phyloP scores from a whole-genome alignment of 768 basidiomycete species.

The Suillus brevipes region DNA sequence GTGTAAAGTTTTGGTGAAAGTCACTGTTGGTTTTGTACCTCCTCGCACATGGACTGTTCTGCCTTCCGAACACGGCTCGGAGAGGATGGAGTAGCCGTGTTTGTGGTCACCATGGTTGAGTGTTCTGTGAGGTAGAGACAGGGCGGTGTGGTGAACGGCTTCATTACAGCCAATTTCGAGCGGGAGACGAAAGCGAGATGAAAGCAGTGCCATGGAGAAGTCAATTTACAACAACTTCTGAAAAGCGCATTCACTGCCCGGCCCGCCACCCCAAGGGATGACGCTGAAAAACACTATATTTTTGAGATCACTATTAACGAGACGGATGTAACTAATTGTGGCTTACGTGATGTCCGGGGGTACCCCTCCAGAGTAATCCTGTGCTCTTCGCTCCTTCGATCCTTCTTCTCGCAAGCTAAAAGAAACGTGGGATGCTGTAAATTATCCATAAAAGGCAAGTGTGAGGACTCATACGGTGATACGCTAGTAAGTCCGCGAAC shows the following conservation, averaged over 20 bases:
- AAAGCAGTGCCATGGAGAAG: conserved; percentile 31
- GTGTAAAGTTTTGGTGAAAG: conserved; percentile 16
- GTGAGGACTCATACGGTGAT: background rate
- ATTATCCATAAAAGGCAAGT: background rate
- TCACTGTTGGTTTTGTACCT: conserved; percentile 39
- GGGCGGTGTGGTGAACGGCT: conserved; percentile 35
- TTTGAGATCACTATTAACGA: conserved; percentile 13
- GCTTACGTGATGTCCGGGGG: conserved; percentile 24
- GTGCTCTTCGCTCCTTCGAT: conserved; percentile 15
- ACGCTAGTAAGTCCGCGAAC: background rate
- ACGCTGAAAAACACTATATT: conserved; percentile 21
- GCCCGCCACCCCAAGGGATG: conserved; percentile 30
- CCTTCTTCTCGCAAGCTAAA: background rate
- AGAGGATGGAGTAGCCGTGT: conserved; percentile 33
- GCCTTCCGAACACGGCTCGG: conserved; percentile 28
- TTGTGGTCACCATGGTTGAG: conserved; percentile 15
- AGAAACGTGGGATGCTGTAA: background rate
- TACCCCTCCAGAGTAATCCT: conserved; percentile 20
- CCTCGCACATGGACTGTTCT: conserved; percentile 18
- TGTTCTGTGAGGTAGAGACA: conserved; percentile 19
- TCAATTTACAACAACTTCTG: conserved; percentile 21
- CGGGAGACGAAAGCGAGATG: conserved; percentile 25
- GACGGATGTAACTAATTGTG: conserved; percentile 8
- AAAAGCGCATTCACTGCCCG: conserved; percentile 24
- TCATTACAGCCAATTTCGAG: conserved; percentile 33